Percentiles rank a stretch among this genome's conserved stretches.
These are phyloP conservation scores for Annulohypoxylon truncatum DNA, from an alignment of 2,329 filamentous ascomycete species.

Conservation along the genomic window DNA sequence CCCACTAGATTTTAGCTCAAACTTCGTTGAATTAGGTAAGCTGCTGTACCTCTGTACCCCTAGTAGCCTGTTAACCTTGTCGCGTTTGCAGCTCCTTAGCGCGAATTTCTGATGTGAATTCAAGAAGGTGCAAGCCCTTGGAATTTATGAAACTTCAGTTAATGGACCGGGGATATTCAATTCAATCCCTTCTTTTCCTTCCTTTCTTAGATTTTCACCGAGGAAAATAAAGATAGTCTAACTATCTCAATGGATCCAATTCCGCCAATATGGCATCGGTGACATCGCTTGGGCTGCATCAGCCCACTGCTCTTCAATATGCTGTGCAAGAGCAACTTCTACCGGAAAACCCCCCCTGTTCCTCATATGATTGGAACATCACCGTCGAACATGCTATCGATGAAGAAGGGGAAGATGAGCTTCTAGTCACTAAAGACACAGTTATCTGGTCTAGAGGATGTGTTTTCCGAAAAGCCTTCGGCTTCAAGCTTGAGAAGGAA, in stretches of 20 bases:
- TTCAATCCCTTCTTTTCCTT: neutral
- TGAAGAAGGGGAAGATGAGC: slow-evolving; percentile 75
- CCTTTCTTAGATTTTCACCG: slow-evolving; percentile 5
- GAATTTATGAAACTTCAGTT: neutral
- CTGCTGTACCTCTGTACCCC: neutral
- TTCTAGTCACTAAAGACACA: slow-evolving; percentile 78
- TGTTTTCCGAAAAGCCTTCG: slow-evolving; percentile 85
- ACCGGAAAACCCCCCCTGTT: slow-evolving; percentile 70
- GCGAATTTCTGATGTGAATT: neutral
- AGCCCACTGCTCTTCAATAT: slow-evolving; percentile 84
- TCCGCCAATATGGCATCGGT: slow-evolving; percentile 80
- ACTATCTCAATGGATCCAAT: slow-evolving; percentile 40
- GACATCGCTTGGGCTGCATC: slow-evolving; percentile 90
- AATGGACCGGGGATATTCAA: neutral
- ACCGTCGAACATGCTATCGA: slow-evolving; percentile 55
- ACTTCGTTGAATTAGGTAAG: neutral
- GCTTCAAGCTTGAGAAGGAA: slow-evolving; percentile 88
- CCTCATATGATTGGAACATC: slow-evolving; percentile 82
- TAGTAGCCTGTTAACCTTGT: slow-evolving; percentile 3
- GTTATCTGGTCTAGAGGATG: slow-evolving; percentile 92
- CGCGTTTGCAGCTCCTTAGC: slow-evolving; percentile 18
- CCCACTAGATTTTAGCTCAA: slow-evolving; percentile 18
- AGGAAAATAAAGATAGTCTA: slow-evolving; percentile 12
- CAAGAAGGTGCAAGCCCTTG: neutral
- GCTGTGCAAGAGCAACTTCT: slow-evolving; percentile 85